A percentile compares a stretch with the other conserved stretches of the same genome.
These are phyloP conservation scores for Dendrobium catenatum DNA, from an alignment of 106 monocot genomes.

Conservation along the genomic window DNA sequence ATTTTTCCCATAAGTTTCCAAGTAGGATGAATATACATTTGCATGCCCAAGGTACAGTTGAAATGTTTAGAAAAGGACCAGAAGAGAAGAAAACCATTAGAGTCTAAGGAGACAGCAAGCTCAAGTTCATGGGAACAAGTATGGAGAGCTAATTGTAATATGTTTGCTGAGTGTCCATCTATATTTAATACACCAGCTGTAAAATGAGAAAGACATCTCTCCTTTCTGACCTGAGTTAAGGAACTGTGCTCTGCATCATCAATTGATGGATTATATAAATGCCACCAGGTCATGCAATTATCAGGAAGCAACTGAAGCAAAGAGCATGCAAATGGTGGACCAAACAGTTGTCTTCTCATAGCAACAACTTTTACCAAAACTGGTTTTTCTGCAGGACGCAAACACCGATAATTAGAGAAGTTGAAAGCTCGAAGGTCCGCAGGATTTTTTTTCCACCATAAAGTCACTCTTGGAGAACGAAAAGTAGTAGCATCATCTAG, in stretches of 20 bases:
- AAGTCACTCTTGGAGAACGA: constrained; percentile 71
- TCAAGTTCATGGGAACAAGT: constrained; percentile 52
- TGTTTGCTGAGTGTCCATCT: constrained; percentile 63
- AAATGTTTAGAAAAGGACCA: constrained; percentile 70
- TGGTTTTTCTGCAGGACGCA: constrained; percentile 15
- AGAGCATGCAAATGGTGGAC: constrained; percentile 62
- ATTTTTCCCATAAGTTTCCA: constrained; percentile 66
- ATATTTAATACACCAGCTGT: constrained; percentile 26
- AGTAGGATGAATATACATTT: constrained; percentile 24
- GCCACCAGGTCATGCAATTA: constrained; percentile 55
- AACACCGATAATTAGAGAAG: constrained; percentile 6
- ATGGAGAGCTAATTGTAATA: constrained; percentile 57
- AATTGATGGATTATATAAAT: constrained; percentile 23
- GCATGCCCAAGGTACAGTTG: constrained; percentile 26
- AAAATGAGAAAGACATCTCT: constrained; percentile 34
- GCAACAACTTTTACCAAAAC: constrained; percentile 52
- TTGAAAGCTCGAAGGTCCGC: constrained; percentile 10
- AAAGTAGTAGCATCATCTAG: constrained; percentile 72
- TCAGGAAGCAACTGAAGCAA: constrained; percentile 63
- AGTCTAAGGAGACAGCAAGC: constrained; percentile 80
- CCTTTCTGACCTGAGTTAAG: constrained; percentile 15
- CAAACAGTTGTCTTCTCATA: constrained; percentile 44
- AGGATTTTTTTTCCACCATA: constrained; percentile 69
- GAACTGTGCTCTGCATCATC: constrained; percentile 15
- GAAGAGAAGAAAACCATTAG: constrained; percentile 60